Conservation (phyloP, 2,329 filamentous ascomycete species). For the Chaetothyriales sp. region DNA sequence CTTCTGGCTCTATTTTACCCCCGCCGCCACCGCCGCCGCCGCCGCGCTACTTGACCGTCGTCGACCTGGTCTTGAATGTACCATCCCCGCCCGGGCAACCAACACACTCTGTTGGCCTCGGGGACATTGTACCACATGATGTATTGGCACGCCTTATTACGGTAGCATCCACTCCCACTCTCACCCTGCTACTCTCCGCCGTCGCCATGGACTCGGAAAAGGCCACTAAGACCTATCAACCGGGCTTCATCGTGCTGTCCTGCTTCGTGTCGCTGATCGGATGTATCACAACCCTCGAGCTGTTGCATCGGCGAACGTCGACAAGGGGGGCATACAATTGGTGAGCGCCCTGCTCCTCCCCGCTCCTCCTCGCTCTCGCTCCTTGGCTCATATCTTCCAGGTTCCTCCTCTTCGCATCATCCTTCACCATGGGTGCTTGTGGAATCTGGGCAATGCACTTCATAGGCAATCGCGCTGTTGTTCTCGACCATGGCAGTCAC, state of each 20-base stretch:
- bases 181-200: not conserved
- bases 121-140: not conserved
- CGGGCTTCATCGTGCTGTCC: constrained; percentile 52
- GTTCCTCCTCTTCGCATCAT: constrained; percentile 47
- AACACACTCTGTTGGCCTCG: not conserved
- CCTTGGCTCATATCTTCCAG: constrained; percentile 24
- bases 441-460: constrained; percentile 72
- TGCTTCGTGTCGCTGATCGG: constrained; percentile 59
- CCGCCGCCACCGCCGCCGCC: no score
- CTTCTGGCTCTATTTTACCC: not conserved
- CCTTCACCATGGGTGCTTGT: constrained; percentile 58
- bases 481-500: constrained; percentile 47
- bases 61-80: not conserved
- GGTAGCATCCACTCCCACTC: not conserved
- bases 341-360: constrained; percentile 28
- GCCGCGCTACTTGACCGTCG: not conserved
- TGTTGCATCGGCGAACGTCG: constrained; percentile 62
- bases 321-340: constrained; percentile 54
- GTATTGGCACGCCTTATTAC: not conserved
- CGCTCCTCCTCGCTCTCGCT: no score
- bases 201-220: not conserved
- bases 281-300: constrained; percentile 62
- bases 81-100: not conserved
- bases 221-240: constrained; percentile 27
- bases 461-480: constrained; percentile 65